Percentiles rank a stretch among this genome's conserved stretches.
These are phyloP conservation scores for Solanum boliviense DNA, from an alignment of 257 asterid species.

Conservation along the genomic window DNA sequence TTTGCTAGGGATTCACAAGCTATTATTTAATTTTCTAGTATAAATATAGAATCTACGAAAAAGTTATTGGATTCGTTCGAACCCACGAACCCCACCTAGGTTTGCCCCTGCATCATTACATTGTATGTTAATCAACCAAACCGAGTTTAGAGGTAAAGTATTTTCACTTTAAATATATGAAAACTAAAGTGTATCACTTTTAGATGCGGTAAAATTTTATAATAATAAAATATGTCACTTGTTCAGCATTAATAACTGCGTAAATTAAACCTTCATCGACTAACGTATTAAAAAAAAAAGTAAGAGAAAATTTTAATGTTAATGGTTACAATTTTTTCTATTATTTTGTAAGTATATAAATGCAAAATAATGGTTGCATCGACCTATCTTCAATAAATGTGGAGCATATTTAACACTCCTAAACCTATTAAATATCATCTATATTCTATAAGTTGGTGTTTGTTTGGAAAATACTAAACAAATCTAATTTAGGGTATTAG, in stretches of 20 bases:
- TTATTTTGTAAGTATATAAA: not conserved
- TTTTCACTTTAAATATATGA: not conserved
- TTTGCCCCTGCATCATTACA: no score
- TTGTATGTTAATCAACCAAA: not conserved
- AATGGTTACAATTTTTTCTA: not conserved
- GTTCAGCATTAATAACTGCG: not conserved
- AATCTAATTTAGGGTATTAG: not conserved
- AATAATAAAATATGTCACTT: not conserved
- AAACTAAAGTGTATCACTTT: not conserved
- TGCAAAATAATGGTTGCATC: not conserved
- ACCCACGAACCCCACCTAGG: no score
- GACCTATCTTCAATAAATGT: not conserved
- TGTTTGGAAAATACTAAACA: not conserved
- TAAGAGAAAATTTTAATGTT: not conserved
- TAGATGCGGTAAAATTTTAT: not conserved
- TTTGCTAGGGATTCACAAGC: no score
- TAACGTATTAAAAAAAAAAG: not conserved
- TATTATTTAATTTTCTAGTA: no score
- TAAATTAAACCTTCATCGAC: not conserved
- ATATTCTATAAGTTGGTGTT: not conserved
- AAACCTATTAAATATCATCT: no score
- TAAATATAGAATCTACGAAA: no score
- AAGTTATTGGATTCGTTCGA: rapidly evolving
- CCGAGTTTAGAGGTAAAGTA: not conserved
- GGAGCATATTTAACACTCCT: not conserved